phyloP scores from a whole-genome alignment of 148 eudicot species.

The Tetragonia tetragonoides region DNA sequence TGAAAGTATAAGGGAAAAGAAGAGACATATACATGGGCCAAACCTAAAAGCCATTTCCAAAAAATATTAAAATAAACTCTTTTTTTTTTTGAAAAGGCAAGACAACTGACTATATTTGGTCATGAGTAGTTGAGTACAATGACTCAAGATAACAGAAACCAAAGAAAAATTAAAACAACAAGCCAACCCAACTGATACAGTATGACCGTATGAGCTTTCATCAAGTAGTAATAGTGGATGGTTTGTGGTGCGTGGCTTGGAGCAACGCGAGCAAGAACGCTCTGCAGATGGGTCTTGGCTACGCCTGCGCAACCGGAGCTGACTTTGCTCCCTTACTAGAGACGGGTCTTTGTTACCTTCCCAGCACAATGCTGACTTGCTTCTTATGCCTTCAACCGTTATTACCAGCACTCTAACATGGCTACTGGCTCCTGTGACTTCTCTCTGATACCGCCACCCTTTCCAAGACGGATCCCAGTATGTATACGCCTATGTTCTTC shows the following conservation, averaged over 20 bases:
- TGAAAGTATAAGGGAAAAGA: too few relatives aligned
- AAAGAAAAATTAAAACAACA: too few relatives aligned
- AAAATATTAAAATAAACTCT: too few relatives aligned
- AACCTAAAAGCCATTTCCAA: too few relatives aligned
- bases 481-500: background rate
- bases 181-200: too few relatives aligned
- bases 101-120: too few relatives aligned
- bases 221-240: too few relatives aligned
- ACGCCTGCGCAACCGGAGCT: constrained; percentile 59
- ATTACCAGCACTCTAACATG: constrained; percentile 38
- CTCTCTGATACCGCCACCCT: constrained; percentile 47
- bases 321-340: constrained; percentile 51
- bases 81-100: too few relatives aligned
- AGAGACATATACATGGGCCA: too few relatives aligned
- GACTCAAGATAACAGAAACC: too few relatives aligned
- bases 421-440: constrained; percentile 62
- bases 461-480: constrained; percentile 63
- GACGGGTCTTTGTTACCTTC: constrained; percentile 51
- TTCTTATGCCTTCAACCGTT: constrained; percentile 66
- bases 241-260: constrained; percentile 59
- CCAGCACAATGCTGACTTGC: constrained; percentile 55
- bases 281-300: constrained; percentile 51
- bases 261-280: constrained; percentile 49
- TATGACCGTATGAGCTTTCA: background rate
- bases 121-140: too few relatives aligned